Evolutionary conservation across 1,139 yeast genomes (phyloP).

Genomic region (Taphrina flavorubra): DNA sequence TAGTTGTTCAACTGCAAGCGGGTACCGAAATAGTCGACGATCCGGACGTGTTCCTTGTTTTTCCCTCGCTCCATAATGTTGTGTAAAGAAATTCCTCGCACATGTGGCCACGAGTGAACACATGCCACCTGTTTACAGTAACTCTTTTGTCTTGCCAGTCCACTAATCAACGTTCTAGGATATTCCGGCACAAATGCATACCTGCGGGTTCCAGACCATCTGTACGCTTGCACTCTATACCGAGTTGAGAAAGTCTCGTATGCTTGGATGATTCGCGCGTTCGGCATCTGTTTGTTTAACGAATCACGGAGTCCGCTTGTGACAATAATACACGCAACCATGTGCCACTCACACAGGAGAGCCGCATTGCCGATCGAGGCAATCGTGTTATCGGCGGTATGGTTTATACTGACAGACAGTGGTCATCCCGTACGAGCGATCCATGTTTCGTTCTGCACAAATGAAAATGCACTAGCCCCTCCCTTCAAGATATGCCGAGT

Average conservation of each 20-base stretch:
- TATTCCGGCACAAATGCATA: neutral
- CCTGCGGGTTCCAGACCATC: neutral
- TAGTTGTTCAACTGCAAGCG: slow-evolving; percentile 4
- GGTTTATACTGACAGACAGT: neutral
- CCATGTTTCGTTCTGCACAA: neutral
- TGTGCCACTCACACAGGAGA: neutral
- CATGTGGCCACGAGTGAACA: neutral
- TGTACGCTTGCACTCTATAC: neutral
- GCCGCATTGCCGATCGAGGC: neutral
- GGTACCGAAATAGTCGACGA: neutral
- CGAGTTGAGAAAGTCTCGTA: neutral
- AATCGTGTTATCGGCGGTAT: neutral
- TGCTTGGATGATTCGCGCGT: neutral
- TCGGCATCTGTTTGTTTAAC: too few species aligned
- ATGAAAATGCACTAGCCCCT: neutral
- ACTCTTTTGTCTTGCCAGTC: neutral
- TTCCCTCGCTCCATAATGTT: neutral
- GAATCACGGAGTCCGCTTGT: neutral
- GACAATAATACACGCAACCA: neutral
- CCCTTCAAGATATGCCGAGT: neutral
- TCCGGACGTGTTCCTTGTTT: neutral
- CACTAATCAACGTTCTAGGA: neutral
- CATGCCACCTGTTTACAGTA: neutral
- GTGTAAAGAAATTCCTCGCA: neutral
- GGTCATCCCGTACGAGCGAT: neutral